phyloP scores from a whole-genome alignment of 441 rosid genomes.

The Eutrema salsugineum region DNA sequence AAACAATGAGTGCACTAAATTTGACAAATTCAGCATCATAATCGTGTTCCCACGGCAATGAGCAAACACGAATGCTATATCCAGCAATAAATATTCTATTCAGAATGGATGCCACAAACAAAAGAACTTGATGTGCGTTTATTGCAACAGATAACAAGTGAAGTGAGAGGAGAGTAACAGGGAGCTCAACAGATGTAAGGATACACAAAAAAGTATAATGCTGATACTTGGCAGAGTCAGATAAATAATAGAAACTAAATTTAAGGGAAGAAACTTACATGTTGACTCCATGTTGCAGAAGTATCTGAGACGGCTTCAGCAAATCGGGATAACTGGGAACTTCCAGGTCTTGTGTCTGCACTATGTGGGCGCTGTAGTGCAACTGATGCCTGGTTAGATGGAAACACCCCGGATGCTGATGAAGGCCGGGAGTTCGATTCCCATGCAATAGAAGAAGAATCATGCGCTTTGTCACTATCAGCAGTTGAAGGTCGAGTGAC shows the following conservation, averaged over 20 bases:
- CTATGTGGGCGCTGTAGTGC: conserved; percentile 83
- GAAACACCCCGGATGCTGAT: conserved; percentile 84
- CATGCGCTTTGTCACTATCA: conserved; percentile 76
- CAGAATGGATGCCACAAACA: background rate
- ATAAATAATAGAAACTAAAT: background rate
- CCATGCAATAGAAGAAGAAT: conserved; percentile 60
- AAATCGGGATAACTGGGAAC: conserved; percentile 96
- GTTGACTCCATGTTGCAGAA: conserved; percentile 55
- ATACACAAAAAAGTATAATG: background rate
- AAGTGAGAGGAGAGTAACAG: conserved; percentile 6
- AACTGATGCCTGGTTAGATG: conserved; percentile 71
- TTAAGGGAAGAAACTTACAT: conserved; percentile 38
- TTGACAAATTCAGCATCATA: background rate
- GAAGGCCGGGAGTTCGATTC: conserved; percentile 90
- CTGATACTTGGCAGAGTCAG: background rate
- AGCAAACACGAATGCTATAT: background rate
- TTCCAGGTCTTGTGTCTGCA: conserved; percentile 98
- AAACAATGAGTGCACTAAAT: background rate
- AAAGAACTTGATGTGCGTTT: background rate
- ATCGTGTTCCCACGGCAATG: conserved; percentile 11
- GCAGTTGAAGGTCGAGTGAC: conserved; percentile 96
- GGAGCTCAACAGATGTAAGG: conserved; percentile 7
- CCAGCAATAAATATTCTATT: background rate
- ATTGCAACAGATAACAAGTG: conserved; percentile 1
- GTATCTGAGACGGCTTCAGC: conserved; percentile 76